A percentile compares a stretch with the other conserved stretches of the same genome.
Conservation (phyloP, 2,329 filamentous ascomycete genomes). For the Monosporascus cannonballus region DNA sequence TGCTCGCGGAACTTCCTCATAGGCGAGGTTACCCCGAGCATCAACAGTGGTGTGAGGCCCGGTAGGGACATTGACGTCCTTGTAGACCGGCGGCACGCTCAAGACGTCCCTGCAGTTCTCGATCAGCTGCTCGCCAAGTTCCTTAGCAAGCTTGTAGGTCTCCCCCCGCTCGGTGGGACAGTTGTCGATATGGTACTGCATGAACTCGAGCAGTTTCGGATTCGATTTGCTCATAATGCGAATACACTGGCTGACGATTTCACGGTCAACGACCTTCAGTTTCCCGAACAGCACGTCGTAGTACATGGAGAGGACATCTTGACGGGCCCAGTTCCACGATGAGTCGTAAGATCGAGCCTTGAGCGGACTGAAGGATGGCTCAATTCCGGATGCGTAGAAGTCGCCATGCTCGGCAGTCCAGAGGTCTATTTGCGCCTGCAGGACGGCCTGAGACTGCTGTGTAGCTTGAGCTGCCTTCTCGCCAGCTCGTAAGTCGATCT, state of each 20-base stretch:
- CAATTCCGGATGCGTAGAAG: slow-evolving; percentile 90
- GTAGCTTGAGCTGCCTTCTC: slow-evolving; percentile 87
- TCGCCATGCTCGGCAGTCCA: slow-evolving; percentile 96
- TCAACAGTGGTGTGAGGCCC: slow-evolving; percentile 91
- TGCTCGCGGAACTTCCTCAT: slow-evolving; percentile 77
- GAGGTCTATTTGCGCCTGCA: slow-evolving; percentile 89
- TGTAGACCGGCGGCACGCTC: slow-evolving; percentile 79
- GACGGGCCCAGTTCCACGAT: slow-evolving; percentile 98
- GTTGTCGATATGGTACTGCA: slow-evolving; percentile 99
- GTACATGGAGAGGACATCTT: slow-evolving; percentile 97
- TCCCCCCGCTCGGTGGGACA: slow-evolving; percentile 95
- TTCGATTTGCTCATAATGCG: slow-evolving; percentile 99
- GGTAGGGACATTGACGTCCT: slow-evolving; percentile 89
- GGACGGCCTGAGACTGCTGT: slow-evolving; percentile 76
- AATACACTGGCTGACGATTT: slow-evolving; percentile 98
- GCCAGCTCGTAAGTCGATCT: slow-evolving; percentile 93
- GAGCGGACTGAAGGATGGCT: slow-evolving; percentile 85
- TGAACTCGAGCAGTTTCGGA: slow-evolving; percentile 90
- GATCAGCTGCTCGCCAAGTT: slow-evolving; percentile 86
- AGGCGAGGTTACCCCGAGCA: slow-evolving; percentile 84
- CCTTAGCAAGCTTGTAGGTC: slow-evolving; percentile 96
- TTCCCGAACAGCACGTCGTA: slow-evolving; percentile 98
- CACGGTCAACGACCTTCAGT: slow-evolving; percentile 85
- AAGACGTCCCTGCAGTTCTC: slow-evolving; percentile 96
- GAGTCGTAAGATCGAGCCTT: slow-evolving; percentile 97